A percentile compares a stretch with the other conserved stretches of the same genome.
Conservation (phyloP, 1,139 yeast species). For the Taphrina communis region DNA sequence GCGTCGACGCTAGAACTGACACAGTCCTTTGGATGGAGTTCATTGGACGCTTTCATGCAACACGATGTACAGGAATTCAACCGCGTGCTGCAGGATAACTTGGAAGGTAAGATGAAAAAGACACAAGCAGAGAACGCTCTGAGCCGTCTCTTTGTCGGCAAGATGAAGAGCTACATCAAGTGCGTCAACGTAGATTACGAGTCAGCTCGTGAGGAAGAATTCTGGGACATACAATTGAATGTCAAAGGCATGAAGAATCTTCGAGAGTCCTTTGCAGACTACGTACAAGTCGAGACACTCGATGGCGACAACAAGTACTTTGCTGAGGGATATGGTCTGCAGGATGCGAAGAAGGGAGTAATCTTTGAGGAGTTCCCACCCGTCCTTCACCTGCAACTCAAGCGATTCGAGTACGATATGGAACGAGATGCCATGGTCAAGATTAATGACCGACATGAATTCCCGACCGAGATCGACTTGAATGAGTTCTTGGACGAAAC, state of each 20-base stretch:
- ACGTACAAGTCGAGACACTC: constrained; percentile 84
- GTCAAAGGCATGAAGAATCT: constrained; percentile 81
- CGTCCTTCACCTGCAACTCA: constrained; percentile 87
- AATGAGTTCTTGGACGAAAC: constrained; percentile 76
- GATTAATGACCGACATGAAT: constrained; percentile 90
- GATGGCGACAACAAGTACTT: constrained; percentile 96
- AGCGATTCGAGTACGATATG: constrained; percentile 93
- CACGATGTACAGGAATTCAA: constrained; percentile 97
- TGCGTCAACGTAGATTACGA: constrained; percentile 96
- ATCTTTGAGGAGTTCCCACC: constrained; percentile 90
- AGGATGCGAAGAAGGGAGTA: constrained; percentile 96
- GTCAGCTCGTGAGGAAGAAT: constrained; percentile 88
- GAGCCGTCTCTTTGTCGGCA: constrained; percentile 88
- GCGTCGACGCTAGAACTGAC: constrained; percentile 87
- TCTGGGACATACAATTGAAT: constrained; percentile 96
- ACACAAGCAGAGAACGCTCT: constrained; percentile 79
- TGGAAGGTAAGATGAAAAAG: constrained; percentile 91
- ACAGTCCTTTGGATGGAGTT: constrained; percentile 95
- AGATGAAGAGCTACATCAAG: constrained; percentile 91
- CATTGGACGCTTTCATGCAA: constrained; percentile 93
- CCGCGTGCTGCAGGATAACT: constrained; percentile 91
- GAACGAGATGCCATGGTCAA: constrained; percentile 87
- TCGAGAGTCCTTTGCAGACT: constrained; percentile 78
- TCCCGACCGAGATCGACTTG: constrained; percentile 81
- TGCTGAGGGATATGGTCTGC: constrained; percentile 90